Base-by-base conservation (phyloP, 2,329 filamentous ascomycete species). In the Fusarium sp. region DNA sequence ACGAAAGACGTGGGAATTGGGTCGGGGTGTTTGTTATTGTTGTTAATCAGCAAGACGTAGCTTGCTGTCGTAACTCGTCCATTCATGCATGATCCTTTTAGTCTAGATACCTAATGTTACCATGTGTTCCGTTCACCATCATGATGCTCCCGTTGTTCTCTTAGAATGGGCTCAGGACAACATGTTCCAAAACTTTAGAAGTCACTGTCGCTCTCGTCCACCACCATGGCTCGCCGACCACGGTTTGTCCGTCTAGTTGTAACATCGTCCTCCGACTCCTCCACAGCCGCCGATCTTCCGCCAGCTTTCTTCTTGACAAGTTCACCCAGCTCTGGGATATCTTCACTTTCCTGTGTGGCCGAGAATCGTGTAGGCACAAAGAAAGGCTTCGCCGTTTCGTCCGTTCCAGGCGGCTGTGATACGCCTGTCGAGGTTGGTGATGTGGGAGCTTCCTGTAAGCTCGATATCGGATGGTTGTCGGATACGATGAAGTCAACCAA, bases 401-500 rank as follows among this genome's bases (percentile, higher is more conserved):
- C 63, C 23, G 62, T 71, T 6, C 65, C 73, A 46, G 38, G 67
- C 29, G 74, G 73, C 34, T 34, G 70, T 51, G 73, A 72, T 42
- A n/a, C 18, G 23, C 64, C 65, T 1, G 66, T 61, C 13, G 71
- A 70, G 3, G 68, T 67, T 9, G 76, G 68, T 27, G 76, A 75
- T n/a, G 77, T 75, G 13, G 74, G 67, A 6, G 76, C 78, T 13
- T 78, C 75, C 29, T 66, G 74, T 70, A 77, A 77, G 68, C 81
- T 82, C 1, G 81, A 82, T 0, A 74, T 73, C 4, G 77, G 65
- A 34, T 76, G 74, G 63, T 89, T 77, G 77, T 88, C 77, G 68
- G 81, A 76, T 74, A 89, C 81, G 73, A 92, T 75, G 78, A 92
- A 85, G 79, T 88, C 80, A 70, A 86, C 61, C 13, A 88, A 75